Evolutionary conservation across 78 protist species (phyloP), one percentile per base, ranked within the genome.

Genomic region (Cavenderia fasciculata): DNA sequence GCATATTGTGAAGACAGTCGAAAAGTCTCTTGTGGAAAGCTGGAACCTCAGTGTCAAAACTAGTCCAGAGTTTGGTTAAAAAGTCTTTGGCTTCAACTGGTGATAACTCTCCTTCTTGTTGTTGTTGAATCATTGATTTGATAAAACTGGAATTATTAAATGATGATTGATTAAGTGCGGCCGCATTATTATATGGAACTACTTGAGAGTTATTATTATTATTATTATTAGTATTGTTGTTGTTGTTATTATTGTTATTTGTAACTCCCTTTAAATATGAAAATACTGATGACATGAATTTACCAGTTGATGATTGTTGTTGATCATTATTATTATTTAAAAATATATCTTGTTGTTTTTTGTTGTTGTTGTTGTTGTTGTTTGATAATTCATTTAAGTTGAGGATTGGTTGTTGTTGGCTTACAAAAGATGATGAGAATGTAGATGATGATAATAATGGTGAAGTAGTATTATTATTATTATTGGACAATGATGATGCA

Each of bases 401-500:
- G 72, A 12, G 54, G 6, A 2, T 27, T 23, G 27, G 6, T 57
- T 57, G 63, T 25, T 57, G n/a, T 6, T 21, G 27, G 2, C 41
- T 29, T 25, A 36, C 27, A 2, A 36, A 27, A 27, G 18, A 36
- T 21, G 72, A 11, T 10, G 72, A 63, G 33, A 25, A 61, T 31
- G 72, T 18, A 16, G 47, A 40, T 63, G 72, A 29, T 16, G 47
- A 61, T 12, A 61, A 16, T 33, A 36, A n/a, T 4, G 72, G 31
- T 40, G 47, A 5, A 2, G 54, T n/a, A 40, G 19, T 63, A 21
- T 12, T 10, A n/a, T n/a, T n/a, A n/a, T n/a, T n/a, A n/a, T 34
- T 61, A 47, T 33, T 63, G 72, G n/a, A 63, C 72, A 63, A 16
- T 63, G 72, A 47, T n/a, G n/a, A n/a, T n/a, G n/a, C n/a, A n/a